phyloP scores from a whole-genome alignment of 2,329 filamentous ascomycete species.

The Arthrobotrys pseudoclavata region DNA sequence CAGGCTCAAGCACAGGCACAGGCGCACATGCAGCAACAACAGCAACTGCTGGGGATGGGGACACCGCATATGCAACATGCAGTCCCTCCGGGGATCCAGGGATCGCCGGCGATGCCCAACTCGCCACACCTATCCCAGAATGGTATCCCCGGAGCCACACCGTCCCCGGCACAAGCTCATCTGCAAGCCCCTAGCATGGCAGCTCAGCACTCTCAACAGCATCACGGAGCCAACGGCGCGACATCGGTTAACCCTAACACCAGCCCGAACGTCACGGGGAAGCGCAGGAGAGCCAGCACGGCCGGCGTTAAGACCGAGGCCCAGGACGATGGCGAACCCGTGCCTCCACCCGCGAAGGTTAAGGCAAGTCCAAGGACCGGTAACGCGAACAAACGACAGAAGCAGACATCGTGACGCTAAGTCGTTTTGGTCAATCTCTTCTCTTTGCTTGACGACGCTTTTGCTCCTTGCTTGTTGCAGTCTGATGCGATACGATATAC shows the following conservation, averaged over 20 bases:
- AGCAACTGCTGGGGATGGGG: slow-evolving; percentile 62
- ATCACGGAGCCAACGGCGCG: slow-evolving; percentile 67
- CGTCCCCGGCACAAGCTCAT: slow-evolving; percentile 72
- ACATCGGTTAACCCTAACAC: slow-evolving; percentile 71
- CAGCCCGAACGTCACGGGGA: slow-evolving; percentile 69
- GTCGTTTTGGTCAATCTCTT: slow-evolving; percentile 28
- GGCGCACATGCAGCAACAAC: slow-evolving; percentile 65
- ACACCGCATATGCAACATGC: slow-evolving; percentile 62
- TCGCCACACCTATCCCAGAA: slow-evolving; percentile 62
- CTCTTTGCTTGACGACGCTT: slow-evolving; percentile 50
- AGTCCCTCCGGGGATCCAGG: slow-evolving; percentile 62
- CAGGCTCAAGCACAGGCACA: slow-evolving; percentile 62
- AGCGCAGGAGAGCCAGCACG: slow-evolving; percentile 66
- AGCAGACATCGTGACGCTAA: slow-evolving; percentile 62
- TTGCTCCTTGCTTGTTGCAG: slow-evolving; percentile 45
- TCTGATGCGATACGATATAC: slow-evolving; percentile 62
- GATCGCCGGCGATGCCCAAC: slow-evolving; percentile 62
- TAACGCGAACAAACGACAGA: slow-evolving; percentile 65
- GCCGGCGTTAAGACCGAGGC: slow-evolving; percentile 65
- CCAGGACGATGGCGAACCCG: slow-evolving; percentile 62
- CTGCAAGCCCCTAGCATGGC: slow-evolving; percentile 78
- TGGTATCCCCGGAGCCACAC: slow-evolving; percentile 61
- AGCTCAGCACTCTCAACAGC: slow-evolving; percentile 77
- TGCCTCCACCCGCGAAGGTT: slow-evolving; percentile 63
- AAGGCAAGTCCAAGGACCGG: slow-evolving; percentile 67